phyloP scores from a whole-genome alignment of 83 land plant species.

The Picea abies region DNA sequence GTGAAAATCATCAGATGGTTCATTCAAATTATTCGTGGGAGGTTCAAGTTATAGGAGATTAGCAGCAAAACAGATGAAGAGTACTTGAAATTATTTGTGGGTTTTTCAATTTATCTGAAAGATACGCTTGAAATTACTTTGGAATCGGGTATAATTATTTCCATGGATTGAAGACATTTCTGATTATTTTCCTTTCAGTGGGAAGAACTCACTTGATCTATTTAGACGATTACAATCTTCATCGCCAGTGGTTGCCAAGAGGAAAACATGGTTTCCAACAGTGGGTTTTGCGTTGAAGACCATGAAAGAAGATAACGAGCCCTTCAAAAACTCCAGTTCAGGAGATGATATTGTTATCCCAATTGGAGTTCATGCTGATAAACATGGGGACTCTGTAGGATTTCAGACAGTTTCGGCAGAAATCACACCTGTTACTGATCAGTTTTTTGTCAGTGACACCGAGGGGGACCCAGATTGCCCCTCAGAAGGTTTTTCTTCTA shows the following conservation, averaged over 20 bases:
- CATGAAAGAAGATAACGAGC: background rate
- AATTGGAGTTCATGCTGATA: background rate
- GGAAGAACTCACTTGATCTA: conserved; percentile 3
- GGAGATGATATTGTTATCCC: background rate
- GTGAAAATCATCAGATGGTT: background rate
- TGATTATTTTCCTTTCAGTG: conserved; percentile 8
- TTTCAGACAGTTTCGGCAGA: conserved; percentile 57
- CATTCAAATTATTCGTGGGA: background rate
- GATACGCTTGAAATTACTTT: background rate
- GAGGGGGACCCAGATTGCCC: conserved; percentile 85
- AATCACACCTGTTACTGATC: conserved; percentile 56
- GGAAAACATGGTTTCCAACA: conserved; percentile 3
- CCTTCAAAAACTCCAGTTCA: background rate
- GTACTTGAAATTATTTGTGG: background rate
- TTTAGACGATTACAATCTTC: conserved; percentile 11
- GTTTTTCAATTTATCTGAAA: background rate
- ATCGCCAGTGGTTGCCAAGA: background rate
- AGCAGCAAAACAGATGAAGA: background rate
- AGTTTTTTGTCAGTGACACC: conserved; percentile 71
- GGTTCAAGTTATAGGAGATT: background rate
- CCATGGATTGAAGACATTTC: background rate
- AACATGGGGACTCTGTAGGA: background rate
- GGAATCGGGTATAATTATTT: background rate
- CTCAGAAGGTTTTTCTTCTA: conserved; percentile 69
- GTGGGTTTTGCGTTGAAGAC: background rate